Conservation (phyloP, 306 rosid genomes). For the Malus domestica region ASM211411v1 NC_041801.1:22985501-22986000, state of each 20-base stretch:
- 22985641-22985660: not conserved
- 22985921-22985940: constrained; percentile 32
- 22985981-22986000: not conserved
- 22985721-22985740: not conserved
- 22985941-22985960: constrained; percentile 14
- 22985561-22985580: not conserved
- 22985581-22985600: not conserved
- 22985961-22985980: constrained; percentile 19
- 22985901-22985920: constrained; percentile 89
- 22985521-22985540: not conserved
- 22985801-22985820: constrained; percentile 49
- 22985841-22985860: constrained; percentile 81
- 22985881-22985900: constrained; percentile 77
- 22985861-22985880: constrained; percentile 90
- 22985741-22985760: not conserved
- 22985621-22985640: not conserved
- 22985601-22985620: not conserved
- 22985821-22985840: constrained; percentile 93
- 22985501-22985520: not conserved
- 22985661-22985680: not conserved
- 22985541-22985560: not conserved
- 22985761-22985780: not conserved
- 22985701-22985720: not conserved
- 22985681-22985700: not conserved
- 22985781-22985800: not conserved